A percentile compares a stretch with the other conserved stretches of the same genome.
These are phyloP conservation scores for Anthostomella pinea DNA, from an alignment of 2,329 filamentous ascomycete species.

Conservation along the genomic window DNA sequence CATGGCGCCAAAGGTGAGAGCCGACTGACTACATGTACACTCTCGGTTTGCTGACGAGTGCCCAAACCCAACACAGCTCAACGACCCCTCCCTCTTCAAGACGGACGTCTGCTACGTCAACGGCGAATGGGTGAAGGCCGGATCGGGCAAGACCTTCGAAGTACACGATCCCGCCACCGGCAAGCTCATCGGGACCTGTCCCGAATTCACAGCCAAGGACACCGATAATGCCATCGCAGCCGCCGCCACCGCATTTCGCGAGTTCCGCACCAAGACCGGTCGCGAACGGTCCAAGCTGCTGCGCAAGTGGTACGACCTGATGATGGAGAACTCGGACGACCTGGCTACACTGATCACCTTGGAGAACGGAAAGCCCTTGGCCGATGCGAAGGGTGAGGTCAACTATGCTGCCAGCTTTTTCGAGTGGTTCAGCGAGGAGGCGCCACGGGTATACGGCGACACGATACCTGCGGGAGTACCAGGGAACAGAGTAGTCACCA, in stretches of 20 bases:
- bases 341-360: constrained; percentile 80
- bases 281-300: constrained; percentile 73
- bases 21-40: too few species aligned
- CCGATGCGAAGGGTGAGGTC: constrained; percentile 71
- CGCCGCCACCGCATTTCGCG: constrained; percentile 71
- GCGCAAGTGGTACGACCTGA: constrained; percentile 77
- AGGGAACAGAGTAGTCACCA: constrained; percentile 71
- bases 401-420: constrained; percentile 72
- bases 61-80: constrained; percentile 62
- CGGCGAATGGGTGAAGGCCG: constrained; percentile 84
- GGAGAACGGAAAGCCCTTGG: constrained; percentile 84
- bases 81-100: constrained; percentile 80
- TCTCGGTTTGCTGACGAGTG: too few species aligned
- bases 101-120: constrained; percentile 81
- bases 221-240: constrained; percentile 78
- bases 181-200: constrained; percentile 74
- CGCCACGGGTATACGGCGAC: constrained; percentile 69
- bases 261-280: constrained; percentile 68
- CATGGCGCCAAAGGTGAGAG: constrained; percentile 28
- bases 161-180: constrained; percentile 83
- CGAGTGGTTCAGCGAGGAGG: constrained; percentile 81
- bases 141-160: constrained; percentile 88
- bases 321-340: constrained; percentile 76
- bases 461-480: constrained; percentile 68
- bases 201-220: constrained; percentile 79